Percentiles rank a stretch among this genome's conserved stretches.
These are phyloP conservation scores for Groenewaldozyma tartarivorans DNA, from an alignment of 805 yeast genomes.

Conservation along the genomic window DNA sequence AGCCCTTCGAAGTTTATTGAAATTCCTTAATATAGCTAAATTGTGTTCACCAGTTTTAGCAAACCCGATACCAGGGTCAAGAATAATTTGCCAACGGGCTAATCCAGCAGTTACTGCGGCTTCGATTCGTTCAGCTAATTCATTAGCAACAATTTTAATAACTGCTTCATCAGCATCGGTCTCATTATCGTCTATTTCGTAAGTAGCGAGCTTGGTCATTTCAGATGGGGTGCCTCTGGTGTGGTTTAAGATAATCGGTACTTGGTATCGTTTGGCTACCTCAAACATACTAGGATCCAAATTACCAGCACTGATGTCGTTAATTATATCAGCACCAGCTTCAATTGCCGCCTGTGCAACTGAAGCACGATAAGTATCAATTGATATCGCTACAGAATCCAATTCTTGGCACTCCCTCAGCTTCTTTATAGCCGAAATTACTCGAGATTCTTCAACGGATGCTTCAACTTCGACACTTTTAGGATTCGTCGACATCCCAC, in stretches of 20 bases:
- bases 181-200: constrained; percentile 27
- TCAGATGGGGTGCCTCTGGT: constrained; percentile 72
- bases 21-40: constrained; percentile 44
- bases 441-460: constrained; percentile 61
- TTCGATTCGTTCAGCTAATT: constrained; percentile 45
- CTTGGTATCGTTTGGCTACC: constrained; percentile 54
- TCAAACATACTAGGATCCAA: constrained; percentile 58
- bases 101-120: constrained; percentile 58
- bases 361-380: constrained; percentile 76
- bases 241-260: constrained; percentile 76
- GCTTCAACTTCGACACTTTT: constrained; percentile 53
- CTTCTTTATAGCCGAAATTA: constrained; percentile 57
- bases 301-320: constrained; percentile 78
- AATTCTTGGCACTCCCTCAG: constrained; percentile 39
- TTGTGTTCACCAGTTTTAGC: constrained; percentile 78
- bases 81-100: constrained; percentile 77
- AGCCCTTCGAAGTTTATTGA: constrained; percentile 10
- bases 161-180: constrained; percentile 27
- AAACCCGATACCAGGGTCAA: constrained; percentile 96
- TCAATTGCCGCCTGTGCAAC: constrained; percentile 64
- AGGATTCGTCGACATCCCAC: constrained; percentile 93
- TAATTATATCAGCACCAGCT: constrained; percentile 84
- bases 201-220: constrained; percentile 54
- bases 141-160: constrained; percentile 52
- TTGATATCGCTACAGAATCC: constrained; percentile 47